A percentile compares a stretch with the other conserved stretches of the same genome.
Conservation (phyloP, 805 yeast genomes). For the Cyberlindnera xylosilytica region DNA sequence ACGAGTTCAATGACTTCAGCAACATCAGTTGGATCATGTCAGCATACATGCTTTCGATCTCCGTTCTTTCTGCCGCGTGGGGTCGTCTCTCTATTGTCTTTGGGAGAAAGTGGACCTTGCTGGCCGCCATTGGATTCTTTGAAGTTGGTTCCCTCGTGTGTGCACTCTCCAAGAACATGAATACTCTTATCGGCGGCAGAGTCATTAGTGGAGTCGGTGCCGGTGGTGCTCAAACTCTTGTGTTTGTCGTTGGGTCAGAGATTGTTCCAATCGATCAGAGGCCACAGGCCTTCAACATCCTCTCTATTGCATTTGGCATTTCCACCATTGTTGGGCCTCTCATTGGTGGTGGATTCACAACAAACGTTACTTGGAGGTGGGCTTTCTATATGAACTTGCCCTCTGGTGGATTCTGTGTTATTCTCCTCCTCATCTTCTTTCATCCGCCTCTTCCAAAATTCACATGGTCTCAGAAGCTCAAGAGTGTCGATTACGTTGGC, state of each 20-base stretch:
- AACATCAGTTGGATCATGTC: slow-evolving; percentile 58
- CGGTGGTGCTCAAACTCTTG: slow-evolving; percentile 60
- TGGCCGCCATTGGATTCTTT: slow-evolving; percentile 47
- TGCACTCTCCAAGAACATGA: slow-evolving; percentile 54
- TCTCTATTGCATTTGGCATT: slow-evolving; percentile 28
- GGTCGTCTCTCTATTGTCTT: slow-evolving; percentile 55
- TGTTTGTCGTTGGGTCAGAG: slow-evolving; percentile 55
- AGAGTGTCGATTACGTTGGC: slow-evolving; percentile 48
- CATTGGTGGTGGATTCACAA: slow-evolving; percentile 64
- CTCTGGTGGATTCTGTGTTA: slow-evolving; percentile 51
- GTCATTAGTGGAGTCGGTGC: slow-evolving; percentile 71
- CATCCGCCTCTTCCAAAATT: slow-evolving; percentile 46
- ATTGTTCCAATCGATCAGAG: slow-evolving; percentile 33
- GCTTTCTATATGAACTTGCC: slow-evolving; percentile 71
- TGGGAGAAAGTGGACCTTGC: slow-evolving; percentile 52
- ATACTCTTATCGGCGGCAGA: slow-evolving; percentile 67
- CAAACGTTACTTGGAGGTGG: slow-evolving; percentile 68
- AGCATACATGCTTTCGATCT: slow-evolving; percentile 53
- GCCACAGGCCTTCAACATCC: too few relatives aligned
- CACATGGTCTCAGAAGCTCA: slow-evolving; percentile 34
- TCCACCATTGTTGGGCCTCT: slow-evolving; percentile 60
- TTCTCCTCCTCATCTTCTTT: slow-evolving; percentile 37
- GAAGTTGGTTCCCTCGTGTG: slow-evolving; percentile 60
- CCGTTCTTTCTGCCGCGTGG: slow-evolving; percentile 52
- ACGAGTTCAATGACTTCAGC: slow-evolving; percentile 45